Conservation (phyloP, 495 filamentous ascomycete species). For the Glarea lozoyensis region DNA sequence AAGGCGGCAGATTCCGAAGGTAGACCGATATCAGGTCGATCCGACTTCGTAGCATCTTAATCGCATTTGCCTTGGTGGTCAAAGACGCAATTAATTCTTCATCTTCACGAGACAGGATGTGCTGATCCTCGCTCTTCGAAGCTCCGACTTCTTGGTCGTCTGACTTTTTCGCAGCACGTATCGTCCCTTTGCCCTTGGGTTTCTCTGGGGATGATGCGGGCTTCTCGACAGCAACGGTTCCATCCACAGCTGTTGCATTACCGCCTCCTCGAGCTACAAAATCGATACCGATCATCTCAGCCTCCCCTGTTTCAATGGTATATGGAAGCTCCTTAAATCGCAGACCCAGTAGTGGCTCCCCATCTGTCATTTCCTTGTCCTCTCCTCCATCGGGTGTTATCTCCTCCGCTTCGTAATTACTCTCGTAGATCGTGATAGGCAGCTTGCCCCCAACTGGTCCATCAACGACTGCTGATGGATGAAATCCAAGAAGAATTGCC, state of each 20-base stretch:
- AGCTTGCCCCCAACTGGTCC: constrained; percentile 60
- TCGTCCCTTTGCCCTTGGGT: constrained; percentile 25
- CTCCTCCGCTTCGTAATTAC: constrained; percentile 58
- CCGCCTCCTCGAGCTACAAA: constrained; percentile 77
- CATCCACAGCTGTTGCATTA: constrained; percentile 58
- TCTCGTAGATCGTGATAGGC: constrained; percentile 85
- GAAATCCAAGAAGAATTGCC: constrained; percentile 73
- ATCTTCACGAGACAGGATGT: constrained; percentile 61
- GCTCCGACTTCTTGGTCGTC: constrained; percentile 30
- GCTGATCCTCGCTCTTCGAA: constrained; percentile 29
- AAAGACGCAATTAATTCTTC: constrained; percentile 63
- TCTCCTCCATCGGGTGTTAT: constrained; percentile 37
- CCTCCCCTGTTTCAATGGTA: constrained; percentile 83
- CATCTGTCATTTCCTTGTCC: constrained; percentile 69
- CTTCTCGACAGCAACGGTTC: constrained; percentile 23
- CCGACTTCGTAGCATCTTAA: constrained; percentile 81
- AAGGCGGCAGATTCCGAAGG: constrained; percentile 61
- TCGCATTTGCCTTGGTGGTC: constrained; percentile 81
- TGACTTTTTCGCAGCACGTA: constrained; percentile 22
- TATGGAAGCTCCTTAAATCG: constrained; percentile 80
- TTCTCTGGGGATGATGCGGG: constrained; percentile 7
- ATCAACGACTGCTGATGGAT: constrained; percentile 36
- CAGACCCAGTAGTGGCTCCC: constrained; percentile 47
- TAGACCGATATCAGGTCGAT: constrained; percentile 77
- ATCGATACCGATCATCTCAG: constrained; percentile 95